Base-by-base conservation (phyloP, 345 rosid genomes). In the Arabidopsis suecica region DNA sequence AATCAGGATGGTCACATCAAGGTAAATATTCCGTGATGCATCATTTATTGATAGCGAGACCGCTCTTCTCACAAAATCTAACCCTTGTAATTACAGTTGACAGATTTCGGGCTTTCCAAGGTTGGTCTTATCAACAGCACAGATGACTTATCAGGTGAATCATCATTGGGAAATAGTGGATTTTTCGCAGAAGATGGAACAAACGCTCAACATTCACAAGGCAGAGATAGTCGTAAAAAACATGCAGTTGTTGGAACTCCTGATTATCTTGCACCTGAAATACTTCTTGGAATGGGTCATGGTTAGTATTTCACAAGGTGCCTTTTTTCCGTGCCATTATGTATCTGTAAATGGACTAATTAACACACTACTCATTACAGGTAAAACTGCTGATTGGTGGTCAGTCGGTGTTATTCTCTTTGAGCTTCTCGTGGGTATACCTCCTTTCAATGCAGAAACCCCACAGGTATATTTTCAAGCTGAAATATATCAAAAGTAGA, bases 301-400 rank as follows among this genome's bases (percentile, higher is more conserved):
- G 96, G 99, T 95, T 76, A 54, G 88, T 71, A 69, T 55, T 20
- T 70, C 61, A 36, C 48, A 28, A 51, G n/a, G n/a, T 58, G 71
- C 25, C 23, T 9, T 20, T 41, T 13, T 13, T 38, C 55, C 3
- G 28, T 53, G 30, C 16, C 8, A 13, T 45, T 33, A 50, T 55
- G 34, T 77, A 33, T 49, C 61, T 69, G 72, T 65, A 41, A 54
- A 53, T 71, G 49, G 59, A 37, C 57, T 49, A 48, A 61, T 42
- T 36, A 47, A 67, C 58, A 67, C 58, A 40, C 47, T 62, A 50
- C 47, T 63, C 72, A 63, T 71, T 79, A 63, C 67, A 95, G 98
- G 94, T 78, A 87, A 85, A 81, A 90, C 98, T 58, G 97, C 99
- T 49, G 99, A 95, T 83, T 92, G 99, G 99, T 95, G 99, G 99